Conservation (phyloP, 2,329 filamentous ascomycete species). For the Scleromitrula shiraiana region DNA sequence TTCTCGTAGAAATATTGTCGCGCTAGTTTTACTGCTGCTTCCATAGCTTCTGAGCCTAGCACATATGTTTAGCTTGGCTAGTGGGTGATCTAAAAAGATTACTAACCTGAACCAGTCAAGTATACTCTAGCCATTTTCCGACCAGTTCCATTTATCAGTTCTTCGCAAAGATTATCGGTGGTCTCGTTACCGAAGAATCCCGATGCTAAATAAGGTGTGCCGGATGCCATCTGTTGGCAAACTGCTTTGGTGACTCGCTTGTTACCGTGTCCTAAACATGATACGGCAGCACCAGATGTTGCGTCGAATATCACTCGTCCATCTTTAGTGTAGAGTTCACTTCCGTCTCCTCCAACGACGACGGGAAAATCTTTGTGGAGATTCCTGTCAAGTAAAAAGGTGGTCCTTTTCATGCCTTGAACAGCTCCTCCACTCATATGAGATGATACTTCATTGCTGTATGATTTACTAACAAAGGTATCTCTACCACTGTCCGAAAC, state of each 20-base stretch:
- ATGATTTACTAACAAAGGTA: neutral
- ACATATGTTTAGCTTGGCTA: constrained; percentile 8
- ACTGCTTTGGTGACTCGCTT: constrained; percentile 53
- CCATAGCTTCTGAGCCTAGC: constrained; percentile 58
- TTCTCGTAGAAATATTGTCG: constrained; percentile 58
- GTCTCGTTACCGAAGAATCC: constrained; percentile 48
- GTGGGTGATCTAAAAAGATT: neutral
- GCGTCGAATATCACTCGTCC: constrained; percentile 61
- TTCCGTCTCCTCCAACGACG: constrained; percentile 23
- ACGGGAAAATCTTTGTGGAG: constrained; percentile 25
- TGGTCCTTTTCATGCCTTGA: constrained; percentile 13
- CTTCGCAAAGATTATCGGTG: constrained; percentile 39
- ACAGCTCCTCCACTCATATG: constrained; percentile 3
- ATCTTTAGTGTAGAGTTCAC: constrained; percentile 24
- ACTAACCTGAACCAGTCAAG: constrained; percentile 48
- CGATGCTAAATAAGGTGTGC: constrained; percentile 51
- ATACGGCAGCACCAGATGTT: constrained; percentile 65
- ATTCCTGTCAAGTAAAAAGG: constrained; percentile 23
- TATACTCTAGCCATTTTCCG: constrained; percentile 45
- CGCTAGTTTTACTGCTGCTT: constrained; percentile 59
- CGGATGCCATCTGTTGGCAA: constrained; percentile 44
- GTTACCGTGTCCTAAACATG: constrained; percentile 62
- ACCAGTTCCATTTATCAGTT: constrained; percentile 33
- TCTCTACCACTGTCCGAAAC: neutral
- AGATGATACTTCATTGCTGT: neutral